Percentiles rank a stretch among this genome's conserved stretches.
phyloP scores from a whole-genome alignment of 257 asterid genomes.

The Solanum stenotomum region DNA sequence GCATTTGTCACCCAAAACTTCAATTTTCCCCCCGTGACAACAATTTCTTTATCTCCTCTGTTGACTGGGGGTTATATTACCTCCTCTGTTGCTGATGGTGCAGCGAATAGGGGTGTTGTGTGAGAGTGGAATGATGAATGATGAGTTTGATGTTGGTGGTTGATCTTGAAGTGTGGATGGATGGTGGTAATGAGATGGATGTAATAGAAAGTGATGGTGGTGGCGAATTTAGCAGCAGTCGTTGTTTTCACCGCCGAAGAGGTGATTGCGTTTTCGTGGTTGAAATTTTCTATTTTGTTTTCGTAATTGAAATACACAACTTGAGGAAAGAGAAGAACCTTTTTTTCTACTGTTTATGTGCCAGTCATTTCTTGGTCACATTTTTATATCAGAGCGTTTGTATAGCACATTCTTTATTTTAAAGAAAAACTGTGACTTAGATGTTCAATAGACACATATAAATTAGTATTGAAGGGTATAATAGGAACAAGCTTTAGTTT shows the following conservation, averaged over 20 bases:
- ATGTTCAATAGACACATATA: background rate
- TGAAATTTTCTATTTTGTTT: background rate
- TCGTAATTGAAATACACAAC: background rate
- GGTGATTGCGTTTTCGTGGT: background rate
- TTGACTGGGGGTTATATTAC: background rate
- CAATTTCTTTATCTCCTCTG: background rate
- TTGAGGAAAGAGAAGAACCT: background rate
- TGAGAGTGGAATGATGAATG: background rate
- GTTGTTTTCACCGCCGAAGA: background rate
- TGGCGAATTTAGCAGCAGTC: background rate
- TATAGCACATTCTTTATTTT: background rate
- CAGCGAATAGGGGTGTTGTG: background rate
- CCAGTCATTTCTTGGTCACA: background rate
- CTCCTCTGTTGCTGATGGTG: background rate
- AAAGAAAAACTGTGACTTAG: background rate
- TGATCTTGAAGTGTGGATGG: background rate
- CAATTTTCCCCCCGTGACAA: background rate
- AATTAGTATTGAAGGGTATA: background rate
- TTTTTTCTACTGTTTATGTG: background rate
- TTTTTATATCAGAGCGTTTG: background rate
- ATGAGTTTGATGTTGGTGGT: background rate
- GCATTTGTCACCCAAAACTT: background rate
- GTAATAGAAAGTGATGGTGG: background rate
- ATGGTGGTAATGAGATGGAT: background rate
- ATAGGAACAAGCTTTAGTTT: background rate